These are phyloP conservation scores for Thalassiosira livingstoniorum DNA, from an alignment of 352 stramenopile genomes.

Conservation along the genomic window DNA sequence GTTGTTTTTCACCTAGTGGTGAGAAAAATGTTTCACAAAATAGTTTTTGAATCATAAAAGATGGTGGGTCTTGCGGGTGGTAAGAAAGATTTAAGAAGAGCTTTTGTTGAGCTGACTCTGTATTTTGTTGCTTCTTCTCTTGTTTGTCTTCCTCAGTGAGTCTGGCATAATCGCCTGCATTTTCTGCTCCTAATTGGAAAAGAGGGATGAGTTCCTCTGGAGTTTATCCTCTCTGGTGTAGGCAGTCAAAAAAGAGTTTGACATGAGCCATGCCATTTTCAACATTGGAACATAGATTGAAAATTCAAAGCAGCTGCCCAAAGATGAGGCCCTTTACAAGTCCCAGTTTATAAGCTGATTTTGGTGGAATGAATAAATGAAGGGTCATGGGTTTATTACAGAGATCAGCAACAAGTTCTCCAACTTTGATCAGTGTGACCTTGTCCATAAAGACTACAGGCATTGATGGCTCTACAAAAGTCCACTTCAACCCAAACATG, in stretches of 20 bases:
- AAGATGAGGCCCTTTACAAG: constrained; percentile 44
- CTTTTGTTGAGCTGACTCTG: too few species aligned
- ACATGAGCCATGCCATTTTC: not conserved
- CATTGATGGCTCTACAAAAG: not conserved
- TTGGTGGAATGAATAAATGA: constrained; percentile 36
- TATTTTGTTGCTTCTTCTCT: too few species aligned
- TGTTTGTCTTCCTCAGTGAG: too few species aligned
- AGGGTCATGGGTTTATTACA: constrained; percentile 51
- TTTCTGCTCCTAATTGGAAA: not conserved
- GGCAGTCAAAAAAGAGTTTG: not conserved
- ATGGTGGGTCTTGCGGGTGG: too few species aligned
- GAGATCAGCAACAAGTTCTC: constrained; percentile 14
- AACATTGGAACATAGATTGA: not conserved
- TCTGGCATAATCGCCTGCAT: not conserved
- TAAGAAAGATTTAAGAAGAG: too few species aligned
- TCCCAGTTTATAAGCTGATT: constrained; percentile 28
- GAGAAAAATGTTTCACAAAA: too few species aligned
- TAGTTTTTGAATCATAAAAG: too few species aligned
- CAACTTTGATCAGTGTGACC: constrained; percentile 29
- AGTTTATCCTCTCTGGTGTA: not conserved
- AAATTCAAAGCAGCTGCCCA: not conserved
- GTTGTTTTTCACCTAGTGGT: too few species aligned
- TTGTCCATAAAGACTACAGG: constrained; percentile 43
- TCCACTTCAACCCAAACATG: constrained; percentile 44
- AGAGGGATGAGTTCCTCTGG: not conserved